Evolutionary conservation across 176 grass and related monocot species (phyloP).

Genomic region (Carex pumila): DNA sequence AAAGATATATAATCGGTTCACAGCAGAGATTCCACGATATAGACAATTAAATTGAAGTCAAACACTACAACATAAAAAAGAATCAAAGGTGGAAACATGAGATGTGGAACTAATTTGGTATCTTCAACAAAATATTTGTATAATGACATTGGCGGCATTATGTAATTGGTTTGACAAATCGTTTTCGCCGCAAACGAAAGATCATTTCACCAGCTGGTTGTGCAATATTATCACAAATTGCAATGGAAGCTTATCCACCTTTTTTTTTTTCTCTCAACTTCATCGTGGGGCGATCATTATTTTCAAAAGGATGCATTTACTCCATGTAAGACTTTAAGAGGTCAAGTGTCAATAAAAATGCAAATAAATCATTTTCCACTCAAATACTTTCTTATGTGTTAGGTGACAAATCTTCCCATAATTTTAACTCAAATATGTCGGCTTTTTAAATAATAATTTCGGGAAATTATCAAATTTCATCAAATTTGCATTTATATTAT

Average conservation of each 20-base stretch:
- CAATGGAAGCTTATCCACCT: neutral
- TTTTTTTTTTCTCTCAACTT: no score
- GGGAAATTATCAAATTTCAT: no score
- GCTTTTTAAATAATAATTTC: no score
- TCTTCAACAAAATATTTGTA: neutral
- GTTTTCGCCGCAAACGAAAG: constrained; percentile 15
- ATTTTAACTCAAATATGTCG: no score
- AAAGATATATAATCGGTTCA: neutral
- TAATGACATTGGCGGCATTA: neutral
- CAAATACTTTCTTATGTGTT: neutral
- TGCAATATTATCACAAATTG: neutral
- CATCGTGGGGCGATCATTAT: no score
- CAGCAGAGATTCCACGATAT: neutral
- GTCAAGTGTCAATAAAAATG: neutral
- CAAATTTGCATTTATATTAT: no score
- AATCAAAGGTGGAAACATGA: neutral
- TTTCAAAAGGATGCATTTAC: neutral
- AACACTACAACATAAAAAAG: neutral
- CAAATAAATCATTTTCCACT: neutral
- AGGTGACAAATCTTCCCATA: no score
- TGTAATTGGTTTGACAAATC: neutral
- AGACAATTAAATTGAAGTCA: neutral
- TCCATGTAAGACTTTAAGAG: neutral
- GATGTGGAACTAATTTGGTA: neutral
- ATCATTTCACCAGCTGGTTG: neutral